Conservation (phyloP, 2,329 filamentous ascomycete species). For the Verticillium longisporum region DNA sequence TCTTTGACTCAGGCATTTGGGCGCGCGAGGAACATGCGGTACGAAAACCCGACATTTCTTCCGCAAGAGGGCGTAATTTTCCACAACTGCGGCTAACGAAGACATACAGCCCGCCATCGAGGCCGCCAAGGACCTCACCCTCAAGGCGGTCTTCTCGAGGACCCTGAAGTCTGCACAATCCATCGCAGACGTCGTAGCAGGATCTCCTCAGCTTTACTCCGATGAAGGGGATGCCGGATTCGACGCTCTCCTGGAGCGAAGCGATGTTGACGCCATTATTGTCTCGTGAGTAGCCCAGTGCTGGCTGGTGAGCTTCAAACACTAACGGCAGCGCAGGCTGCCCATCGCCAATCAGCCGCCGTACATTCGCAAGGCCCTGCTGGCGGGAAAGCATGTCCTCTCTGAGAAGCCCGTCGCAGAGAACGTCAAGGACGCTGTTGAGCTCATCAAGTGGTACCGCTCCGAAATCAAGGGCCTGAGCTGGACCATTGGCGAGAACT, state of each 20-base stretch:
- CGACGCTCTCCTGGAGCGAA: not conserved
- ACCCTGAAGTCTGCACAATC: slow-evolving; percentile 48
- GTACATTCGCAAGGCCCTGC: slow-evolving; percentile 45
- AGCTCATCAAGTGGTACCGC: slow-evolving; percentile 29
- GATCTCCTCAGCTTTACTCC: not conserved
- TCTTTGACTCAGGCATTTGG: not conserved
- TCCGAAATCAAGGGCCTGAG: slow-evolving; percentile 25
- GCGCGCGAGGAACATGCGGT: not conserved
- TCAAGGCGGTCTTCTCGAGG: slow-evolving; percentile 63
- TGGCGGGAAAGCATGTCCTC: slow-evolving; percentile 46
- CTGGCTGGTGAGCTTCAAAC: not conserved
- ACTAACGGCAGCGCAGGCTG: slow-evolving; percentile 22
- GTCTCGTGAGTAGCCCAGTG: not conserved
- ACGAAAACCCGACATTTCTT: not conserved
- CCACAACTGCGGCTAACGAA: not conserved
- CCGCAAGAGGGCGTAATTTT: not conserved
- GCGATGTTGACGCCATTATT: not conserved
- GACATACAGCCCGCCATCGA: slow-evolving; percentile 49
- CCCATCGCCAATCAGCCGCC: slow-evolving; percentile 55
- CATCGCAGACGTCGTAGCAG: slow-evolving; percentile 18
- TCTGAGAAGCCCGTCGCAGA: slow-evolving; percentile 46
- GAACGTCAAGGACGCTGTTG: slow-evolving; percentile 36
- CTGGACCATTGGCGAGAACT: slow-evolving; percentile 66
- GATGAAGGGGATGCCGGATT: not conserved
- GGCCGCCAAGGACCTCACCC: slow-evolving; percentile 37